Conservation (phyloP, 768 basidiomycete genomes). For the Agaricus subrufescens region DNA sequence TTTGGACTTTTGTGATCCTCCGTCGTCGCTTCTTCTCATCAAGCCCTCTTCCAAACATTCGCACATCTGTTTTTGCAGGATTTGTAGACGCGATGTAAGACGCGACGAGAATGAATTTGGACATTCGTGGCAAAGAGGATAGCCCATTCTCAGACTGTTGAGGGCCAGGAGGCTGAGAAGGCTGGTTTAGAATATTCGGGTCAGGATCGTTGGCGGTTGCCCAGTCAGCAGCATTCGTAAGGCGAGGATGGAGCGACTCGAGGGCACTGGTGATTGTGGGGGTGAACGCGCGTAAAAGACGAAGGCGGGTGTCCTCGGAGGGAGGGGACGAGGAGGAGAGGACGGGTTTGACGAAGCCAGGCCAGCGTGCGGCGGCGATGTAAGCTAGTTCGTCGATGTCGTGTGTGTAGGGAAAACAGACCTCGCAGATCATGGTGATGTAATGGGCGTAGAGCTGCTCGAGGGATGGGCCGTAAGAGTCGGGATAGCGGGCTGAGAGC, state of each 20-base stretch:
- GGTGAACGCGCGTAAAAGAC: constrained; percentile 59
- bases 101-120: constrained; percentile 71
- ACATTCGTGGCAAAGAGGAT: constrained; percentile 53
- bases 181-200: constrained; percentile 29
- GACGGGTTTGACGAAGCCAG: constrained; percentile 69
- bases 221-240: constrained; percentile 63
- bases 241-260: constrained; percentile 64
- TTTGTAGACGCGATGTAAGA: constrained; percentile 84
- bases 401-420: constrained; percentile 59
- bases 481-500: constrained; percentile 34
- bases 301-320: constrained; percentile 57
- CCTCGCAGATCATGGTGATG: constrained; percentile 48
- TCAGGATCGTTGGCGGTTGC: constrained; percentile 46
- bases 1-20: constrained; percentile 30
- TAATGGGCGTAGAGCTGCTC: constrained; percentile 63
- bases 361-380: constrained; percentile 76
- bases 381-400: constrained; percentile 72
- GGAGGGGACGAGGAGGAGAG: constrained; percentile 29
- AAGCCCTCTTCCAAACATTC: constrained; percentile 75
- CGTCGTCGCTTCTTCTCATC: constrained; percentile 62
- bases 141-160: constrained; percentile 16
- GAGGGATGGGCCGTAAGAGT: constrained; percentile 50
- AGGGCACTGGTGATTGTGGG: constrained; percentile 58
- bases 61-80: constrained; percentile 71
- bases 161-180: constrained; percentile 14